Conservation (phyloP, 768 basidiomycete species). For the Suillus discolor region DNA sequence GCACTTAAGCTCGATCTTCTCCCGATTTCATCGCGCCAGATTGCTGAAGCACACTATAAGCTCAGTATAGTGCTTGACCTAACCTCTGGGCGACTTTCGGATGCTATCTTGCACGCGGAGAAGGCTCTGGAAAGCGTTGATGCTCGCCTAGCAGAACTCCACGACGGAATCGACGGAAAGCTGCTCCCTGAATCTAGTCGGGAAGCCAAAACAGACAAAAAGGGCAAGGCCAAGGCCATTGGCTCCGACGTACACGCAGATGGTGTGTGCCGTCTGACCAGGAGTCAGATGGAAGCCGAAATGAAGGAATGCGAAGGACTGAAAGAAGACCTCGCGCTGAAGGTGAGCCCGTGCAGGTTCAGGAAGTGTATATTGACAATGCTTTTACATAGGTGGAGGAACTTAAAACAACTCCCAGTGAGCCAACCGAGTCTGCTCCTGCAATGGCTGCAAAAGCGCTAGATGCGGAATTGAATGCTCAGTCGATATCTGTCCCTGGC, state of each 20-base stretch:
- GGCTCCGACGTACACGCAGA: constrained; percentile 43
- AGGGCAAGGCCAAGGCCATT: constrained; percentile 77
- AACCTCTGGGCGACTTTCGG: constrained; percentile 79
- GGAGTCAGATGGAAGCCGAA: constrained; percentile 74
- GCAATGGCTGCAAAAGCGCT: constrained; percentile 71
- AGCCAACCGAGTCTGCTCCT: constrained; percentile 61
- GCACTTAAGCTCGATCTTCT: constrained; percentile 72
- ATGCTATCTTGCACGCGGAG: constrained; percentile 81
- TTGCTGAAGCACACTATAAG: constrained; percentile 94
- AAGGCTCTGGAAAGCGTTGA: constrained; percentile 80
- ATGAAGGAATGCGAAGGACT: constrained; percentile 77
- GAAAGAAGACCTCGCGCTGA: constrained; percentile 80
- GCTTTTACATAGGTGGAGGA: constrained; percentile 77
- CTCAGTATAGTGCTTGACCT: constrained; percentile 92
- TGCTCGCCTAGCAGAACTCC: constrained; percentile 63
- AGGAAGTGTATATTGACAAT: constrained; percentile 3
- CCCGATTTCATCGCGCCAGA: constrained; percentile 86
- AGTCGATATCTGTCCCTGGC: constrained; percentile 34
- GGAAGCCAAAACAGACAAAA: constrained; percentile 41
- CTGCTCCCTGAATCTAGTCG: constrained; percentile 33
- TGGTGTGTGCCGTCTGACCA: constrained; percentile 64
- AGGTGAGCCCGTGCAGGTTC: constrained; percentile 47
- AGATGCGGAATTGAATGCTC: constrained; percentile 66
- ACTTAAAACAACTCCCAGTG: constrained; percentile 77
- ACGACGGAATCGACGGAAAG: constrained; percentile 44